Base-by-base conservation (phyloP, 306 rosid genomes). In the Cucumis hystrix region DNA sequence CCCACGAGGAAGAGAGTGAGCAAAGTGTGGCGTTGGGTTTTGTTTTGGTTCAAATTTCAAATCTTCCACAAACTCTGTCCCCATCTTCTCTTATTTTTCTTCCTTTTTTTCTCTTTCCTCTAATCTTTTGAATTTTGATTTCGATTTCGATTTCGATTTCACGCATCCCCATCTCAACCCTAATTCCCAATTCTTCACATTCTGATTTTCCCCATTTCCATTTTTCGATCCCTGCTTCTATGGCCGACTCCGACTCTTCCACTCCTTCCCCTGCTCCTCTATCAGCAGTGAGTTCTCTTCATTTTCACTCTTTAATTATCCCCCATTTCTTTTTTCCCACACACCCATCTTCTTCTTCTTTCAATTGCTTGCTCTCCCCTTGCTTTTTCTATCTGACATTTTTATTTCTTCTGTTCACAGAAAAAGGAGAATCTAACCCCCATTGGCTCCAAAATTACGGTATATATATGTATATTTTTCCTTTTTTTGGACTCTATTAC, bases 361-460 rank as follows among this genome's bases (percentile, higher is more conserved):
- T 33, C 37, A 33, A 33, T 33, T 33, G 3, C 37, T 33, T 33
- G 3, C 37, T 33, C 37, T 2, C 37, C 37, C 37, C 37, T 33
- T 33, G 37, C 37, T 33, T 33, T 33, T 62, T 43, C 1, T 35
- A 60, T 58, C 41, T 21, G 6, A 28, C 49, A 21, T 60, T 57
- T 10, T 51, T 65, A 14, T 51, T 78, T n/a, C 37, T 33, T 68
- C 56, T 61, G 30, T 6, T 55, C 68, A 66, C 90, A 96, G 99
- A 85, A 76, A 35, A 90, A 91, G 85, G 98, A 92, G 85, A 89
- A 92, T 56, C 64, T 76, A 83, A 82, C 88, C 51, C 96, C 97
- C 56, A 74, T 89, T 84, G 82, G 90, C 47, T 76, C 89, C 17
- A 92, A 91, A 87, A 86, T 96, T 66, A 81, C 88, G 86, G 99